Base-by-base conservation (phyloP, 2,329 filamentous ascomycete genomes). In the Blumeriella jaapii region DNA sequence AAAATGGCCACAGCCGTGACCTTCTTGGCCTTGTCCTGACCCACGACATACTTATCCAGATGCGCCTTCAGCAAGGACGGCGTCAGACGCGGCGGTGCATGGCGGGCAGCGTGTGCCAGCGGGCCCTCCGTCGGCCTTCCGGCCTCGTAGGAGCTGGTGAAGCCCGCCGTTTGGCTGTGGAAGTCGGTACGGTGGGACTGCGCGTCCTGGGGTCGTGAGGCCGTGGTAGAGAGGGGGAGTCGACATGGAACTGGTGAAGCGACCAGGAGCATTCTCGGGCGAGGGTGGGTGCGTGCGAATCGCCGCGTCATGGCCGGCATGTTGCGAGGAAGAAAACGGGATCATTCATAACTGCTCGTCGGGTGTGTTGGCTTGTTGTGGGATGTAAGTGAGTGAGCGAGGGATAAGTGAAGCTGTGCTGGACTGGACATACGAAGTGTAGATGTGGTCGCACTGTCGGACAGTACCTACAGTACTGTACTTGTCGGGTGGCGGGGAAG, bases 1-100 rank as follows among this genome's bases (percentile, higher is more conserved):
- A 93, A 95, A 17, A 98, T 82, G 5, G 89, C 86, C 3, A 89
- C 80, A 45, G 85, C 91, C 45, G 96, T 76, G 10, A 87, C 83
- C 59, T 93, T 93, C 67, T 98, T 91, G 11, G 91, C 86, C 40
- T 85, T 76, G 47, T 95, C 85, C 59, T 98, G 91, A 25, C 89
- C 91, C 3, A 98, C 89, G 1, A 98, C 89, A 56, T 93, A 98
- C 55, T 91, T 82, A 56, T 98, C 91, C 19, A 96, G 75, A 52
- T 91, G 82, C 53, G 84, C 77, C 65, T 96, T 95, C 50, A 98
- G 67, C 49, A 75, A 68, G 39, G 70, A 65, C 2, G 74, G 74
- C 36, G 78, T 79, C 55, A 78, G 74, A 33, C 70, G 64, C 2
- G 74, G 71, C 11, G 76, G 71, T 35, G 73, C 74, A 45, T 72